Percentiles rank a stretch among this genome's conserved stretches.
phyloP scores from a whole-genome alignment of 306 rosid species.

The Cucumis melo region DNA sequence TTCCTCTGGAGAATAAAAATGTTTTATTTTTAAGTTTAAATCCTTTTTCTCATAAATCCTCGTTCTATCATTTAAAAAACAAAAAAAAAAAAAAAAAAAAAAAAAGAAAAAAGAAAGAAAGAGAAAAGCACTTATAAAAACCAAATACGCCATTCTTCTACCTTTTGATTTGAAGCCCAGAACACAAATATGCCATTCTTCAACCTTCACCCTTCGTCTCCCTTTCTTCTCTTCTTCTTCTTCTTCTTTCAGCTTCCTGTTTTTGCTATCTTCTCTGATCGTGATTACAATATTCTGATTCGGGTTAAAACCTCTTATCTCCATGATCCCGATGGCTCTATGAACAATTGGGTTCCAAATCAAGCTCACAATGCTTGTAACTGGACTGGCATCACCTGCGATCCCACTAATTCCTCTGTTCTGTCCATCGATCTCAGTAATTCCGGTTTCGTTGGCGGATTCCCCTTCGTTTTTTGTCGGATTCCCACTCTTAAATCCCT shows the following conservation, averaged over 20 bases:
- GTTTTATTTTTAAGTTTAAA: too few relatives aligned
- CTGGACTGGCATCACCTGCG: constrained; percentile 69
- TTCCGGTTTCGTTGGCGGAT: constrained; percentile 26
- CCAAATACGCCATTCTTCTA: neutral
- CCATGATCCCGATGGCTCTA: constrained; percentile 33
- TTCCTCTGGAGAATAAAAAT: too few relatives aligned
- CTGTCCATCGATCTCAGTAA: constrained; percentile 34
- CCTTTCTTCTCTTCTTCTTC: neutral
- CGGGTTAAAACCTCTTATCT: constrained; percentile 36
- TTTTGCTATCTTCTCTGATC: constrained; percentile 5
- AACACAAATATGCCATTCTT: constrained; percentile 17
- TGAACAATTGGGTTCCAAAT: constrained; percentile 33
- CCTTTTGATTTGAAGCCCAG: neutral
- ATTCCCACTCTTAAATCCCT: constrained; percentile 46
- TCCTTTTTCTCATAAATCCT: too few relatives aligned
- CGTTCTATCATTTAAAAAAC: too few relatives aligned
- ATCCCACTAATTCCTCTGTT: constrained; percentile 14
- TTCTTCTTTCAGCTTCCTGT: constrained; percentile 5
- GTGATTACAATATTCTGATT: constrained; percentile 35
- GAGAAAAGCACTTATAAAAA: neutral
- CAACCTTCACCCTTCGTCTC: neutral
- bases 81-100: too few relatives aligned
- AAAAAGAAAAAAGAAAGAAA: too few relatives aligned
- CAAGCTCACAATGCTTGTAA: constrained; percentile 26
- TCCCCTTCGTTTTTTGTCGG: constrained; percentile 56